Base-by-base conservation (phyloP, 441 rosid genomes). In the Oxalis stricta region DNA sequence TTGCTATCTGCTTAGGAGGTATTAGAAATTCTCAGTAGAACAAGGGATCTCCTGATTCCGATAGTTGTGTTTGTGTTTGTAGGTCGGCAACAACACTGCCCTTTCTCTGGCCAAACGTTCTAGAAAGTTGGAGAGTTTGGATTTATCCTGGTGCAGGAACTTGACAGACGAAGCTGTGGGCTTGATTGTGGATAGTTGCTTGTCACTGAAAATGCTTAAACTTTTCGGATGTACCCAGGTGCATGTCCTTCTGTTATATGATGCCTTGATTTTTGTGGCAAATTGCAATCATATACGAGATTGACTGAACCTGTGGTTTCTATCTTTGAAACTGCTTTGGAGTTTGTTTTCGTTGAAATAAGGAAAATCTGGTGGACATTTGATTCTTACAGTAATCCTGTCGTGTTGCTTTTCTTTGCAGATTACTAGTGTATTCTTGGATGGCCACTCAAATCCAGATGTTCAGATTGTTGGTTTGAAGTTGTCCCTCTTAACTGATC, bases 151-250 rank as follows among this genome's bases (percentile, higher is more conserved):
- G 75, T 89, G 98, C 65, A 66, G 96, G 55, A 64, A 78, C 44
- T 46, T 85, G 68, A 52, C 75, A 2, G 52, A 91, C 19, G 70
- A 73, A 41, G 82, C 82, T 36, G 33, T 83, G 49, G 96, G 96
- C 34, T 65, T 69, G 64, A 78, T 85, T 59, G 95, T 77, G 13
- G 98, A 91, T 72, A 71, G 68, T 63, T 91, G 98, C 64, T 65
- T 40, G 30, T 76, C 73, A 21, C 45, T 89, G 69, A 71, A 52
- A 64, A 62, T 75, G 51, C 69, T 89, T 50, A 85, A 77, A 58
- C 44, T 85, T 44, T 89, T 82, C 46, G 98, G 98, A 58, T 85
- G 96, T 69, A 61, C 71, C 53, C 98, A 89, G 89, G 98, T 89
- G 55, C 11, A 19, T 23, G 38, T 21, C 3, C 12, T 26, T 26